A percentile compares a stretch with the other conserved stretches of the same genome.
Conservation (phyloP, 352 stramenopile species). For the Pythium plurisporium region DNA sequence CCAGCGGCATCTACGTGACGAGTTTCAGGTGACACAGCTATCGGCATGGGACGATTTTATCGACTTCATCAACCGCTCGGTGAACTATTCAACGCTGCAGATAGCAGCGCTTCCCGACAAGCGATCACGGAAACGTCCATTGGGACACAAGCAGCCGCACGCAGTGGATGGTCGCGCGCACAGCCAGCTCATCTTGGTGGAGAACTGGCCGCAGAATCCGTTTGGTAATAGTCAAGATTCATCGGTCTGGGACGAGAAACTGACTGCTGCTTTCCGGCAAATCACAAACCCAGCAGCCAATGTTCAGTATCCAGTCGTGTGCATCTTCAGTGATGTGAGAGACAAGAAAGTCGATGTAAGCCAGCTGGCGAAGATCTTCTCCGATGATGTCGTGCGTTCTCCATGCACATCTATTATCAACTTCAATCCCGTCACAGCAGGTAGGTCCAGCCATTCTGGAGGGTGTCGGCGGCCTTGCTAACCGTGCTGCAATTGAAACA, state of each 20-base stretch:
- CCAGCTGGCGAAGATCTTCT: slow-evolving; percentile 66
- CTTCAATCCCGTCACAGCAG: slow-evolving; percentile 73
- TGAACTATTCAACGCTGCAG: slow-evolving; percentile 59
- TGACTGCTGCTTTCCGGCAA: slow-evolving; percentile 47
- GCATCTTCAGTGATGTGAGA: slow-evolving; percentile 78
- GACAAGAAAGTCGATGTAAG: slow-evolving; percentile 66
- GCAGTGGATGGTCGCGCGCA: not conserved
- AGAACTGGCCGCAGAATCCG: slow-evolving; percentile 60
- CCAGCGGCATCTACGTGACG: slow-evolving; percentile 43
- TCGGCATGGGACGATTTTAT: slow-evolving; percentile 69
- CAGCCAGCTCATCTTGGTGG: slow-evolving; percentile 62
- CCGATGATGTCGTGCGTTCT: slow-evolving; percentile 57
- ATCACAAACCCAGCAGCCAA: slow-evolving; percentile 38
- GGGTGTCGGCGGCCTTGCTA: not conserved
- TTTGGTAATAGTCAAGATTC: slow-evolving; percentile 34
- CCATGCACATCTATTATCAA: slow-evolving; percentile 66
- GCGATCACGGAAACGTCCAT: slow-evolving; percentile 9
- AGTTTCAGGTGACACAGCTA: slow-evolving; percentile 43
- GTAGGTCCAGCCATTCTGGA: slow-evolving; percentile 10
- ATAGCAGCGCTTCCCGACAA: slow-evolving; percentile 4
- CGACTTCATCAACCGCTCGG: slow-evolving; percentile 70
- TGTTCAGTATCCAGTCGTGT: slow-evolving; percentile 57
- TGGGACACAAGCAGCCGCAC: not conserved
- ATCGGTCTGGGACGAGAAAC: slow-evolving; percentile 40
- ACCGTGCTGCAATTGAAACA: slow-evolving; percentile 1